phyloP scores from a whole-genome alignment of 805 yeast genomes.

The Pichia occidentalis region DNA sequence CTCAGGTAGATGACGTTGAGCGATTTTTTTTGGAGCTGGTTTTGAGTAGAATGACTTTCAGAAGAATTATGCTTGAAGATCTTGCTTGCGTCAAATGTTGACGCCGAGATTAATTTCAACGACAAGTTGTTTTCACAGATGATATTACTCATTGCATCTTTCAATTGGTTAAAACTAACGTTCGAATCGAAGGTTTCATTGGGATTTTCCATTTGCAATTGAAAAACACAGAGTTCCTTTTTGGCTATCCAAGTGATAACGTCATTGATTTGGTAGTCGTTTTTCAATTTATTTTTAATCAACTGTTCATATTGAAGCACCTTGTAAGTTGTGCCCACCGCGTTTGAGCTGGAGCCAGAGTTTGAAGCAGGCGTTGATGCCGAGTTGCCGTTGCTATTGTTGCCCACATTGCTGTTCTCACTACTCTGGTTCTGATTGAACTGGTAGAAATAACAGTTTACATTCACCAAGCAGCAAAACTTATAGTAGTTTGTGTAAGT shows the following conservation, averaged over 20 bases:
- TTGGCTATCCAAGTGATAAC: constrained; percentile 27
- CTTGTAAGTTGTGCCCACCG: constrained; percentile 20
- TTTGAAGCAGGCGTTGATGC: too few species aligned
- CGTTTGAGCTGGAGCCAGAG: not conserved
- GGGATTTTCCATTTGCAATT: constrained; percentile 17
- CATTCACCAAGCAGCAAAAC: constrained; percentile 23
- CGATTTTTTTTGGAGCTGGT: constrained; percentile 20
- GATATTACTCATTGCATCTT: constrained; percentile 29
- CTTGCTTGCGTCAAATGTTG: constrained; percentile 24
- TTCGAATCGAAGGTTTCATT: constrained; percentile 10
- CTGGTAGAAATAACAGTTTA: constrained; percentile 29
- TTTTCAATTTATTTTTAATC: constrained; percentile 21
- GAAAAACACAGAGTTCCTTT: constrained; percentile 29
- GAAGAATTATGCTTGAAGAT: constrained; percentile 17
- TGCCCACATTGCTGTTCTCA: not conserved
- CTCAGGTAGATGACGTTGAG: constrained; percentile 35
- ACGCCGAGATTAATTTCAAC: constrained; percentile 23
- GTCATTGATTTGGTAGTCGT: constrained; percentile 27
- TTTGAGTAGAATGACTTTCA: constrained; percentile 5
- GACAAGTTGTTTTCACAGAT: constrained; percentile 23
- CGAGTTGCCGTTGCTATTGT: not conserved
- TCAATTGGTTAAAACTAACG: constrained; percentile 26
- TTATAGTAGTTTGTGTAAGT: constrained; percentile 28
- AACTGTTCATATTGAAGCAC: constrained; percentile 25
- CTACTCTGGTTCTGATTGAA: constrained; percentile 14